Percentiles rank a stretch among this genome's conserved stretches.
Conservation (phyloP, 1,284 basidiomycete genomes). For the Microbotryomycetes sp. region DNA sequence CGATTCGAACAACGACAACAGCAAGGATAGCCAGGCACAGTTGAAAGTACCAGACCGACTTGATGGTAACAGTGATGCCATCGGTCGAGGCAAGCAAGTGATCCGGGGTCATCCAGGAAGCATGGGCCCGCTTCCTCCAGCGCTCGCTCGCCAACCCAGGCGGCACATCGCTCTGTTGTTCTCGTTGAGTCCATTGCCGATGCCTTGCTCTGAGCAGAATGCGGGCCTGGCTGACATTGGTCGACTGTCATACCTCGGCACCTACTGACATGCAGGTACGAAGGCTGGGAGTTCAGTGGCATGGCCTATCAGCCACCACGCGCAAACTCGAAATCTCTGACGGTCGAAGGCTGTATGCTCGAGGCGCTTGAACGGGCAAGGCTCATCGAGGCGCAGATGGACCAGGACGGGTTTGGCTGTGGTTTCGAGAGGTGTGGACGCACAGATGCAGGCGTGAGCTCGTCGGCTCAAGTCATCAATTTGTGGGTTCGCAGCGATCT, state of each 20-base stretch:
- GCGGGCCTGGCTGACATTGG: no score
- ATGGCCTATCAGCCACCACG: constrained; percentile 67
- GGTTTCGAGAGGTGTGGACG: constrained; percentile 87
- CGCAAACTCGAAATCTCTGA: constrained; percentile 61
- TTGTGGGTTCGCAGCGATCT: constrained; percentile 70
- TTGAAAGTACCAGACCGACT: neutral
- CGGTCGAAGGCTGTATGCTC: constrained; percentile 84
- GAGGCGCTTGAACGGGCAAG: constrained; percentile 64
- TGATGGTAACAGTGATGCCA: neutral
- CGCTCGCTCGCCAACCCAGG: constrained; percentile 27
- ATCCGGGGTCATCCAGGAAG: neutral
- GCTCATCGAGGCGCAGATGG: constrained; percentile 57
- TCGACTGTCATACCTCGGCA: no score
- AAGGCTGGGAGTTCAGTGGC: constrained; percentile 86
- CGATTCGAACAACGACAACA: constrained; percentile 2
- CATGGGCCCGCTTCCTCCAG: constrained; percentile 22
- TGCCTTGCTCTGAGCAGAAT: neutral
- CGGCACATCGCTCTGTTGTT: constrained; percentile 32
- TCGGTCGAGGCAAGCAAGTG: constrained; percentile 3
- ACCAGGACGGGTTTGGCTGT: constrained; percentile 71
- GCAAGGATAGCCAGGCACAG: neutral
- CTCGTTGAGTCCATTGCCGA: constrained; percentile 1
- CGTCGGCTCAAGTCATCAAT: constrained; percentile 87
- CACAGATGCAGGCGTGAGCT: constrained; percentile 92
- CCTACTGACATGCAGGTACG: constrained; percentile 51